Evolutionary conservation across 1,284 basidiomycete species (phyloP), one percentile per base, ranked within the genome.

Genomic region (Marasmius sp.): DNA sequence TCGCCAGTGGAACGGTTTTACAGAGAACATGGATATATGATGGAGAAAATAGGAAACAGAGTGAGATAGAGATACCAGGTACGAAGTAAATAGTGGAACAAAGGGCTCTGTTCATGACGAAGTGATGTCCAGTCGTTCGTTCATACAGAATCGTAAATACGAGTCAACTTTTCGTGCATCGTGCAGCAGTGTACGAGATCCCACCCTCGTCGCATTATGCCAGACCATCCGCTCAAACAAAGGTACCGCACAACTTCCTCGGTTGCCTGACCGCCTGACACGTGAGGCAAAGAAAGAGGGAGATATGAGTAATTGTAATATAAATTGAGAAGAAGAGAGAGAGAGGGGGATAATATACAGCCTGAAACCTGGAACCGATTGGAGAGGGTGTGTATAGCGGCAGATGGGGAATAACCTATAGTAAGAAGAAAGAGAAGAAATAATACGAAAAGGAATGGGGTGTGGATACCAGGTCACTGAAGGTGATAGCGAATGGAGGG

Each of bases 341-440:
- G 51, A 60, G 53, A 63, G n/a, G 2, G 45, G 20, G 16, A 63
- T 58, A 64, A 65, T 64, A 67, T 65, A 60, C 52, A 59, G 50
- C 51, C 51, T 58, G 51, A 58, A 59, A 57, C 57, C 45, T 47
- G 45, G 58, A 49, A 59, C 57, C 59, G 54, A 63, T 48, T 58
- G 59, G 54, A 59, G 53, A 65, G 59, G 52, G 61, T 62, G 66
- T 59, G 64, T 64, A 66, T 61, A 53, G 38, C 52, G 51, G 47
- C 65, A 59, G 61, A 33, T 41, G 56, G 58, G 58, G 59, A 68
- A 61, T 60, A 58, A 65, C 65, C 69, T 69, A 63, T 64, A 61
- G 64, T 61, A 67, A 64, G 67, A 69, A 67, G 65, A 65, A 71
- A 62, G 65, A 66, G 70, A 62, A 68, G 68, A 69, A 69, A 68